phyloP scores from a whole-genome alignment of 768 basidiomycete genomes.

The Chalciporus chontae region DNA sequence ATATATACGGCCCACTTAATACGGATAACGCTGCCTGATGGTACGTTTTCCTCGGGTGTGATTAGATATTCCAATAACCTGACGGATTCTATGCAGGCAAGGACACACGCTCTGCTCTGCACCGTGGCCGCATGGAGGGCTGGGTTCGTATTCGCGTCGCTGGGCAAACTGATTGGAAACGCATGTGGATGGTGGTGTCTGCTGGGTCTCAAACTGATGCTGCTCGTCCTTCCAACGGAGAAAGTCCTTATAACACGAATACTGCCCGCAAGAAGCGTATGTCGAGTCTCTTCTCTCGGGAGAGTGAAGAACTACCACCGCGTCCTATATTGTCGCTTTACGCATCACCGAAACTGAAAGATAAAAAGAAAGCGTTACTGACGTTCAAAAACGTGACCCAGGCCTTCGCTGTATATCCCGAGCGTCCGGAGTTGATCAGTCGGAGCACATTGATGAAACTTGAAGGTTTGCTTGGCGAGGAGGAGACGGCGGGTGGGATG shows the following conservation, averaged over 20 bases:
- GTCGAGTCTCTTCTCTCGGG: conserved; percentile 62
- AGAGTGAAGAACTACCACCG: conserved; percentile 33
- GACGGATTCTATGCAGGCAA: conserved; percentile 29
- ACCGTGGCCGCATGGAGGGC: conserved; percentile 79
- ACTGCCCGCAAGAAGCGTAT: conserved; percentile 46
- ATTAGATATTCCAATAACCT: conserved; percentile 22
- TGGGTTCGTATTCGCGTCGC: conserved; percentile 88
- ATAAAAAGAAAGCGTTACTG: conserved; percentile 68
- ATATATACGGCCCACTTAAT: conserved; percentile 96
- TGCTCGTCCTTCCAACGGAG: conserved; percentile 23
- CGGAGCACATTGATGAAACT: conserved; percentile 89
- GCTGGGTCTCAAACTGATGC: conserved; percentile 38
- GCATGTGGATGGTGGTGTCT: conserved; percentile 77
- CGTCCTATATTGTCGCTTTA: conserved; percentile 56
- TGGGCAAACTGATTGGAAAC: conserved; percentile 98
- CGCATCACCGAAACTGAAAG: conserved; percentile 62
- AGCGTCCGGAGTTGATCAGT: conserved; percentile 87
- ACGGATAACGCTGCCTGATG: conserved; percentile 63
- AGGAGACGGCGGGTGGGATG: conserved; percentile 66
- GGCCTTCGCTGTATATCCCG: conserved; percentile 94
- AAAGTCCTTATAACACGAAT: conserved; percentile 24
- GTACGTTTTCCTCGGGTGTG: conserved; percentile 30
- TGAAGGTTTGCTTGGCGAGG: conserved; percentile 79
- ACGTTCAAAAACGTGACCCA: conserved; percentile 71
- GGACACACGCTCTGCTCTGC: conserved; percentile 58